These are phyloP conservation scores for Cordyceps tenuipes DNA, from an alignment of 2,329 filamentous ascomycete species.

Conservation along the genomic window DNA sequence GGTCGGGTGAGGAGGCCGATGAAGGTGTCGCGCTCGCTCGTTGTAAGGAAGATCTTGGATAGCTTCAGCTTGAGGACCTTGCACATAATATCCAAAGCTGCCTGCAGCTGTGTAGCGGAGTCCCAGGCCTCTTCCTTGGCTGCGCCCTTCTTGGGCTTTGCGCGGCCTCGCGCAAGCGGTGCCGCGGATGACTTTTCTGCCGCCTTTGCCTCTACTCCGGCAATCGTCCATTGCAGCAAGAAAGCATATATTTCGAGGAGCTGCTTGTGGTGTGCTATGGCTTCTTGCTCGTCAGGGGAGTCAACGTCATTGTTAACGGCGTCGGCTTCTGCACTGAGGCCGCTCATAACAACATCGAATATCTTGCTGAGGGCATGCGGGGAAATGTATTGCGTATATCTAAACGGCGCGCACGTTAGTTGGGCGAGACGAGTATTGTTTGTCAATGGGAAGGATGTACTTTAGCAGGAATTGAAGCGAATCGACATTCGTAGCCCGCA, in stretches of 20 bases:
- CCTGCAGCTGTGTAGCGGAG: constrained; percentile 77
- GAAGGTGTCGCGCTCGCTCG: constrained; percentile 92
- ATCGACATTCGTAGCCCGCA: constrained; percentile 72
- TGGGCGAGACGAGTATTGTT: neutral
- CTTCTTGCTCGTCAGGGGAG: constrained; percentile 76
- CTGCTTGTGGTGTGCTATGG: constrained; percentile 78
- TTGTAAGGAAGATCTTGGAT: constrained; percentile 88
- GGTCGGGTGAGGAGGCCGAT: constrained; percentile 85
- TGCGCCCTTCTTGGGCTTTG: constrained; percentile 69
- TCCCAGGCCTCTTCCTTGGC: constrained; percentile 81
- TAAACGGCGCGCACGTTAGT: constrained; percentile 33
- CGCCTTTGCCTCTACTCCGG: constrained; percentile 87
- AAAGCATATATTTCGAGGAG: constrained; percentile 92
- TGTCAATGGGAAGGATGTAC: constrained; percentile 45
- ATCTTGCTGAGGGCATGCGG: constrained; percentile 82
- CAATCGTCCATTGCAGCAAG: constrained; percentile 88
- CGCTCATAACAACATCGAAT: constrained; percentile 82
- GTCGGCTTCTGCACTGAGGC: constrained; percentile 77
- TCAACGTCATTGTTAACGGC: constrained; percentile 79
- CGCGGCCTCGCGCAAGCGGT: constrained; percentile 62
- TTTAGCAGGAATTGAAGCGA: constrained; percentile 94
- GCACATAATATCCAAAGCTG: constrained; percentile 86
- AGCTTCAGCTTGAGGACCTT: constrained; percentile 92
- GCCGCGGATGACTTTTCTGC: constrained; percentile 73
- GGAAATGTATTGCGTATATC: constrained; percentile 72